These are phyloP conservation scores for Tricholoma bakamatsutake DNA, from an alignment of 768 basidiomycete species.

Conservation along the genomic window DNA sequence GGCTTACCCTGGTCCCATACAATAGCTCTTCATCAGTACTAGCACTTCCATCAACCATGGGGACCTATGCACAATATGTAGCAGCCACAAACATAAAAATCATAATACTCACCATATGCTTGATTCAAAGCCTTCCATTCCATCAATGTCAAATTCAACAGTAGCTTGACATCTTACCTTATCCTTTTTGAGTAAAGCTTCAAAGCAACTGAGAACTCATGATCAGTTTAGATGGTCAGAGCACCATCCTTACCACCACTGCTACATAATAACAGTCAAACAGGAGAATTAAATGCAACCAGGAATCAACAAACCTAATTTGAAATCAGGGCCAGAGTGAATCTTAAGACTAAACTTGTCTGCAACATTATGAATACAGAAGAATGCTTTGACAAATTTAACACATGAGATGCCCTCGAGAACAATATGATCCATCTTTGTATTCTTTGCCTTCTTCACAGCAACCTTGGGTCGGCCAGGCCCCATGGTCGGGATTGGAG, in stretches of 20 bases:
- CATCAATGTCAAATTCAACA: slow-evolving; percentile 18
- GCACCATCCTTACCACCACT: slow-evolving; percentile 10
- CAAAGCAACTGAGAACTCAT: slow-evolving; percentile 8
- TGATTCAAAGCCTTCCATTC: slow-evolving; percentile 16
- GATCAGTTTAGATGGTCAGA: slow-evolving; percentile 5
- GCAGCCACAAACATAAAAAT: no score
- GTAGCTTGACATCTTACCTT: slow-evolving; percentile 4
- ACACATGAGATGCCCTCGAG: slow-evolving; percentile 1
- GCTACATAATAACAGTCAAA: not conserved
- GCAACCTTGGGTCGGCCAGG: not conserved
- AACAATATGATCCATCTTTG: slow-evolving; percentile 4
- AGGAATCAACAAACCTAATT: slow-evolving; percentile 12
- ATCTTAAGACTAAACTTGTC: slow-evolving; percentile 13
- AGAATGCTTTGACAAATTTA: slow-evolving; percentile 11
- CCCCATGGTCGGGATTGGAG: not conserved
- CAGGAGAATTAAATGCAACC: not conserved
- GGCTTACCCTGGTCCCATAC: slow-evolving; percentile 11
- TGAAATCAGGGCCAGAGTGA: slow-evolving; percentile 17
- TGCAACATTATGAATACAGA: slow-evolving; percentile 8
- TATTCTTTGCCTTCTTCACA: slow-evolving; percentile 8
- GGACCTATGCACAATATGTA: no score
- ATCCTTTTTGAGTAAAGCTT: slow-evolving; percentile 9
- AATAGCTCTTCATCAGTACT: slow-evolving; percentile 11
- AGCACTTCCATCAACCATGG: not conserved
- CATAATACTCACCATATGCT: slow-evolving; percentile 9